Evolutionary conservation across 2,329 filamentous ascomycete species (phyloP), one percentile per base, ranked within the genome.

Genomic region (Hawksworthiomyces lignivorus): DNA sequence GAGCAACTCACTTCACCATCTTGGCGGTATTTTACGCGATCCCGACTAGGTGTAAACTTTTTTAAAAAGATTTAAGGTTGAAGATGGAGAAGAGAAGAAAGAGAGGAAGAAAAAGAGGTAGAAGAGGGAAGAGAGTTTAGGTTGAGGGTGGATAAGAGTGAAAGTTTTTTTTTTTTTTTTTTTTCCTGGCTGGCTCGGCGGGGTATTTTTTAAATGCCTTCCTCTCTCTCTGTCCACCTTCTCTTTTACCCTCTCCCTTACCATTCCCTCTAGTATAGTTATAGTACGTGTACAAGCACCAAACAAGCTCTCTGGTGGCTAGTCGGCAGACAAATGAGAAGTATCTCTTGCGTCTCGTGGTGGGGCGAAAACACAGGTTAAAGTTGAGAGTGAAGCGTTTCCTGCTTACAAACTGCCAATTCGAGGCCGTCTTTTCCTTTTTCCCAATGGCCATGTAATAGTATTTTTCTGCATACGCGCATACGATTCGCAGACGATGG

Each of bases 1-100:
- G 15, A 7, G 17, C 8, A 28, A 90, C 89, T 84, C 84, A 96
- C 89, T 97, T 96, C 70, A 98, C 92, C 92, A 98, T 98, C 69
- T 88, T 96, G 84, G 75, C 87, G 86, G 88, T 86, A 67, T 79
- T 84, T 68, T 52, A 51, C 50, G 50, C 54, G 53, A 55, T 54
- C 50, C 49, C 55, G 41, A 35, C 36, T 33, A 31, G 32, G 32
- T 20, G 17, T 39, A 36, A 36, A n/a, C n/a, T n/a, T n/a, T n/a
- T n/a, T n/a, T n/a, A 29, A 51, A 51, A 50, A 55, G 56, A 50
- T 32, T 22, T 49, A 46, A 48, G 48, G 52, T 50, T 47, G 46
- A 52, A 51, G 17, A 31, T 43, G 37, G 39, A 32, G 9, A 30
- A 31, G 29, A 26, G 39, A 34, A 38, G 35, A 24, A 37, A 31